Evolutionary conservation across 805 yeast genomes (phyloP).

Genomic region (Dipodascopsis tothii): DNA sequence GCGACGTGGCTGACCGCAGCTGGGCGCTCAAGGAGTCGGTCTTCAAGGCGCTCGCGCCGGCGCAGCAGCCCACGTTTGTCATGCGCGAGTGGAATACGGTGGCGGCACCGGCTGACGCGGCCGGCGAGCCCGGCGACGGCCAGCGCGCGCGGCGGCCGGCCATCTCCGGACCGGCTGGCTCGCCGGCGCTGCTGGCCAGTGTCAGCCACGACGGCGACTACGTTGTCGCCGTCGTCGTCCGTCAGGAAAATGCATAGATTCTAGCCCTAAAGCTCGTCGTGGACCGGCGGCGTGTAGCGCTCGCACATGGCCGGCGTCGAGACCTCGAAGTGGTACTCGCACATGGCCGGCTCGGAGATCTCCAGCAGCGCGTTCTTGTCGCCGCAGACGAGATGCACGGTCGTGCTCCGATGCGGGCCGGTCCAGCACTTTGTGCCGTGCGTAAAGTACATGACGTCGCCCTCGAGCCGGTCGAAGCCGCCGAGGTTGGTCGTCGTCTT

Average conservation of each 20-base stretch:
- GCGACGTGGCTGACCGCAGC: slow-evolving; percentile 5
- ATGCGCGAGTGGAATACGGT: slow-evolving; percentile 21
- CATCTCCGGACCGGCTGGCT: background rate
- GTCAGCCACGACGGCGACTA: slow-evolving; percentile 21
- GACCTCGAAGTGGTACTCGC: slow-evolving; percentile 56
- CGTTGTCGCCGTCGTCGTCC: slow-evolving; percentile 11
- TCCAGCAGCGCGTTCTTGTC: slow-evolving; percentile 44
- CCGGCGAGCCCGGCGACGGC: background rate
- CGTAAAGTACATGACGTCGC: slow-evolving; percentile 38
- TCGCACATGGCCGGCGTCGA: slow-evolving; percentile 29
- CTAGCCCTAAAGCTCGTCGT: slow-evolving; percentile 21
- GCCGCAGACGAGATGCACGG: slow-evolving; percentile 62
- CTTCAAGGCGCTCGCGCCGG: slow-evolving; percentile 16
- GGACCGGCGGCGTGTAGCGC: background rate
- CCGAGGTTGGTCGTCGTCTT: slow-evolving; percentile 6
- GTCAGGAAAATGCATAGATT: background rate
- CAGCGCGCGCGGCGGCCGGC: too few relatives aligned
- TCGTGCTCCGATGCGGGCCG: slow-evolving; percentile 76
- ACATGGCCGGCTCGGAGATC: slow-evolving; percentile 83
- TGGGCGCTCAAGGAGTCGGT: slow-evolving; percentile 23
- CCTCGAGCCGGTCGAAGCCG: slow-evolving; percentile 26
- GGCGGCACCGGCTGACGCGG: background rate
- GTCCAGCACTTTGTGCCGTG: slow-evolving; percentile 86
- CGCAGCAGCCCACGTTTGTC: slow-evolving; percentile 10
- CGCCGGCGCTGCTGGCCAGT: slow-evolving; percentile 9